Percentiles rank a stretch among this genome's conserved stretches.
These are phyloP conservation scores for Plantago elongata DNA, from an alignment of 257 asterid genomes.

Conservation along the genomic window DNA sequence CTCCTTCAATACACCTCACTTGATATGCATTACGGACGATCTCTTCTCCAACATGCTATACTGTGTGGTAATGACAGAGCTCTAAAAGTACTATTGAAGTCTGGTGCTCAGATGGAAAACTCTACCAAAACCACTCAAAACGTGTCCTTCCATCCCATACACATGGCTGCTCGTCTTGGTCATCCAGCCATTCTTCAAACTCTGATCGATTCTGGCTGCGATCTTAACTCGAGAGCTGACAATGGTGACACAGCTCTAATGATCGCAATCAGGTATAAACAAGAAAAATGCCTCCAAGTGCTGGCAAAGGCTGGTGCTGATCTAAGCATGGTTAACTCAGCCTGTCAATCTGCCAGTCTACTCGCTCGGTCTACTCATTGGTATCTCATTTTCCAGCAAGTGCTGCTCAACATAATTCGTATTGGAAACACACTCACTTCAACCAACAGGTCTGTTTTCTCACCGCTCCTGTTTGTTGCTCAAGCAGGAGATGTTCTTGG, in stretches of 20 bases:
- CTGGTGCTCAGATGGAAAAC: slow-evolving; percentile 45
- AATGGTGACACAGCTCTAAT: slow-evolving; percentile 62
- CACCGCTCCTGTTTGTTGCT: slow-evolving; percentile 61
- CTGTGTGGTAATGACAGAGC: slow-evolving; percentile 57
- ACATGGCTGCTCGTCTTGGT: slow-evolving; percentile 71
- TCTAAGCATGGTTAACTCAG: slow-evolving; percentile 47
- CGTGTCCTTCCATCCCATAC: slow-evolving; percentile 48
- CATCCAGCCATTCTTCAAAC: slow-evolving; percentile 38
- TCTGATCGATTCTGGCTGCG: slow-evolving; percentile 53
- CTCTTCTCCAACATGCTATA: slow-evolving; percentile 76
- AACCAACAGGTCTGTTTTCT: slow-evolving; percentile 42
- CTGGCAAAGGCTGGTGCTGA: slow-evolving; percentile 69
- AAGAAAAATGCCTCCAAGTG: slow-evolving; percentile 49
- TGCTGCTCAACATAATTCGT: slow-evolving; percentile 42
- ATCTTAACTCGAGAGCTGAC: slow-evolving; percentile 48
- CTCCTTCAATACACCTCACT: slow-evolving; percentile 49
- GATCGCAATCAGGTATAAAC: slow-evolving; percentile 47
- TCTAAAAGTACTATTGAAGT: slow-evolving; percentile 42
- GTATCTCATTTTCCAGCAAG: slow-evolving; percentile 50
- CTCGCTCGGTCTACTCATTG: slow-evolving; percentile 42
- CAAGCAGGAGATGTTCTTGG: slow-evolving; percentile 54
- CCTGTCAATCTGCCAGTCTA: slow-evolving; percentile 47
- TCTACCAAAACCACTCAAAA: slow-evolving; percentile 45
- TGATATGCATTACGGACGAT: slow-evolving; percentile 43
- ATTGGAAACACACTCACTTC: slow-evolving; percentile 46